Base-by-base conservation (phyloP, 2,329 filamentous ascomycete species). In the Metarhizium sp. region DNA sequence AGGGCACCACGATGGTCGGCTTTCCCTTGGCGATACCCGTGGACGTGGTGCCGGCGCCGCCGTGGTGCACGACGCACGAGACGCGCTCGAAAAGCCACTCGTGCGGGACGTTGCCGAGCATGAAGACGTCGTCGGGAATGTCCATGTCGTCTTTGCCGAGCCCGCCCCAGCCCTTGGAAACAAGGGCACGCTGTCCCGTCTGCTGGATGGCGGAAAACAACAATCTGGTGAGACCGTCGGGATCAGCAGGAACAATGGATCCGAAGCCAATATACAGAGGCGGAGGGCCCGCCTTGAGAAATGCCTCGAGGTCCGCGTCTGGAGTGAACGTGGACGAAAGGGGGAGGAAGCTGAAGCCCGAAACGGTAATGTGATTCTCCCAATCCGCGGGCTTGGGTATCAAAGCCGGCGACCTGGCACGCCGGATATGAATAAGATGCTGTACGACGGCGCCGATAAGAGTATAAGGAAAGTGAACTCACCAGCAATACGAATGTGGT, bases 161-260 rank as follows among this genome's bases (percentile, higher is more conserved):
- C 6, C 84, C 85, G 42, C 87, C 86, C 87, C 87, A 91, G 3
- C 87, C 87, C 64, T 88, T 88, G 1, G 84, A 88, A 0, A 91
- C 84, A 6, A 91, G 69, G 0, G 86, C 87, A 13, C 87, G 78
- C 2, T 88, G 84, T 5, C 87, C 86, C 0, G 85, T 79, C 57
- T 77, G 69, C 59, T 80, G 72, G 13, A 88, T 80, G 1, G 86
- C 87, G 48, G 87, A 77, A 57, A 90, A 87, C 30, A 91, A 87
- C 73, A 88, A 80, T 30, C 82, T 67, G 0, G 87, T 90, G 59
- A 90, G 86, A 2, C 69, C 71, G 50, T 88, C 78, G 0, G 86
- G 80, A 61, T 90, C 82, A 53, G 90, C 86, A 1, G 90, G 83
- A 0, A 90, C 86, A 55, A 90, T 90, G 0, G 82, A 86, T 0